Evolutionary conservation across 495 filamentous ascomycete genomes (phyloP).

Genomic region (Immersiella caudata): DNA sequence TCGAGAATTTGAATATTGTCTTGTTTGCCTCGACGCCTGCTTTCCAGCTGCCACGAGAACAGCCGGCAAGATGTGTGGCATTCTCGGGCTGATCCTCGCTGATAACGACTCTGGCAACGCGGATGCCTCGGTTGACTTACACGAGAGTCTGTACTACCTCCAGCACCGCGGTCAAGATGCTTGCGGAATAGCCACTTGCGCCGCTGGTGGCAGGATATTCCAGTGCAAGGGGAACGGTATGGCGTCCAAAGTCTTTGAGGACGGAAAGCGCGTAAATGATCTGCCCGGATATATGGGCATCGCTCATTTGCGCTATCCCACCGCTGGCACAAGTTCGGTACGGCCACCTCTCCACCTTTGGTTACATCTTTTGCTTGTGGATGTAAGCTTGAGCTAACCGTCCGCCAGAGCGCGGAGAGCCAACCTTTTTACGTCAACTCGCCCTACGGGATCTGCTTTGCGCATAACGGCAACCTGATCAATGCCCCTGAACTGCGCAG

Average conservation of each 20-base stretch:
- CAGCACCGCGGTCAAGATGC: slow-evolving; percentile 89
- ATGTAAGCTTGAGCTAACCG: not conserved
- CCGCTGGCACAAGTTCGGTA: slow-evolving; percentile 78
- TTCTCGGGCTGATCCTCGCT: slow-evolving; percentile 79
- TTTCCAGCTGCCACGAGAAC: not conserved
- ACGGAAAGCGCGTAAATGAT: slow-evolving; percentile 72
- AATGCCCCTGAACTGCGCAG: slow-evolving; percentile 79
- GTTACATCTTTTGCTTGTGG: not conserved
- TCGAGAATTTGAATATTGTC: not conserved
- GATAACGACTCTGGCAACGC: slow-evolving; percentile 48
- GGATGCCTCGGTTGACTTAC: slow-evolving; percentile 64
- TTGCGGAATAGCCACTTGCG: slow-evolving; percentile 82
- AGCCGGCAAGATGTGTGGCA: slow-evolving; percentile 73
- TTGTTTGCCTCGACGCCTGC: not conserved
- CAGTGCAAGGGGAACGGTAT: slow-evolving; percentile 94
- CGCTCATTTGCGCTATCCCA: slow-evolving; percentile 88
- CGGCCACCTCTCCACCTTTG: slow-evolving; percentile 5
- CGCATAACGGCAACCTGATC: slow-evolving; percentile 86
- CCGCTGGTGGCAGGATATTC: slow-evolving; percentile 75
- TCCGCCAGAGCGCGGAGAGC: slow-evolving; percentile 62
- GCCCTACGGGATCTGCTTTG: slow-evolving; percentile 72
- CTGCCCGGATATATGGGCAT: slow-evolving; percentile 90
- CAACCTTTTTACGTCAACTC: slow-evolving; percentile 95
- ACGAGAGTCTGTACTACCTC: slow-evolving; percentile 87
- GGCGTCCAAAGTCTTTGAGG: slow-evolving; percentile 81